Conservation (phyloP, 805 yeast species). For the Wickerhamiella parazyma region DNA sequence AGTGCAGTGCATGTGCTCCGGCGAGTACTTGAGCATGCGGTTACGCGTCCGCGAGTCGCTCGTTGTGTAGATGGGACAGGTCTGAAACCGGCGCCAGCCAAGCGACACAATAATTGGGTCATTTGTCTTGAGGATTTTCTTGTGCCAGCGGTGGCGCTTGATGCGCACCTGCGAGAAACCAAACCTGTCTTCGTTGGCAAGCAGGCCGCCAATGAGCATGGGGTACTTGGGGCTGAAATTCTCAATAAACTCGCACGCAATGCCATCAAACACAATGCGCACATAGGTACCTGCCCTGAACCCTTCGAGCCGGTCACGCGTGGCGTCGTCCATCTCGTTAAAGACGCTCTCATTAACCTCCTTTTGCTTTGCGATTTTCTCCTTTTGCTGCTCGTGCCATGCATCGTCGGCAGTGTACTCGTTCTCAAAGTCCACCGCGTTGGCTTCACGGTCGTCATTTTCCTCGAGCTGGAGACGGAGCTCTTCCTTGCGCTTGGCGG, state of each 20-base stretch:
- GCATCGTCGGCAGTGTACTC: slow-evolving; percentile 63
- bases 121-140: slow-evolving; percentile 83
- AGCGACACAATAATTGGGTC: slow-evolving; percentile 88
- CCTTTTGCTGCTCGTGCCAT: slow-evolving; percentile 96
- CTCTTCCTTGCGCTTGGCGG: slow-evolving; percentile 82
- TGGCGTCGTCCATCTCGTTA: slow-evolving; percentile 58
- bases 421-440: slow-evolving; percentile 64
- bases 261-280: slow-evolving; percentile 61
- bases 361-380: slow-evolving; percentile 89
- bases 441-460: slow-evolving; percentile 50
- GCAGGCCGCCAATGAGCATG: slow-evolving; percentile 75
- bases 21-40: slow-evolving; percentile 95
- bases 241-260: slow-evolving; percentile 85
- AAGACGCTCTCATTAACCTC: slow-evolving; percentile 71
- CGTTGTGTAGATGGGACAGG: slow-evolving; percentile 89
- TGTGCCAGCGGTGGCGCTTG: slow-evolving; percentile 98
- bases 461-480: slow-evolving; percentile 81
- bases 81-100: slow-evolving; percentile 98
- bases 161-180: slow-evolving; percentile 88
- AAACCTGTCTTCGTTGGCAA: slow-evolving; percentile 82
- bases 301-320: slow-evolving; percentile 78
- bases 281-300: slow-evolving; percentile 89
- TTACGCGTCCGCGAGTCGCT: slow-evolving; percentile 95
- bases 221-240: slow-evolving; percentile 80
- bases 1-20: slow-evolving; percentile 93